phyloP scores from a whole-genome alignment of 2,329 filamentous ascomycete genomes.

The Sporothrix mexicana region DNA sequence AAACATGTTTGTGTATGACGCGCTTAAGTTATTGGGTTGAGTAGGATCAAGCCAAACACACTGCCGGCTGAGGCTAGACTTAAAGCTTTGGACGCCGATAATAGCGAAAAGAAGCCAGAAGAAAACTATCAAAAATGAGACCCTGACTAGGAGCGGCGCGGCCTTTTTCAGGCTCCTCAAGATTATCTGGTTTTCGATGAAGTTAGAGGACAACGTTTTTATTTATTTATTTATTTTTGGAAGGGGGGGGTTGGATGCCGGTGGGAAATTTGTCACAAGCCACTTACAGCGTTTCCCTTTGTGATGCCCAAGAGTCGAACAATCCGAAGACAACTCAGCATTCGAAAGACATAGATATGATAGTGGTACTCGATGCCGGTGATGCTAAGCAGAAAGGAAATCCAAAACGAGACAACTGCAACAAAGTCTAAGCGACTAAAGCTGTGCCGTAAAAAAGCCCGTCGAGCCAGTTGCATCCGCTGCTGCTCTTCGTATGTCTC shows the following conservation, averaged over 20 bases:
- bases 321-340: conserved; percentile 95
- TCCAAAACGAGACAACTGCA: conserved; percentile 94
- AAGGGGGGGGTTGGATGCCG: too few species aligned
- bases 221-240: too few species aligned
- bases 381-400: conserved; percentile 77
- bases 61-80: conserved; percentile 76
- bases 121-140: conserved; percentile 92
- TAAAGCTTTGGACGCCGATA: conserved; percentile 95
- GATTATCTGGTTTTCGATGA: conserved; percentile 66
- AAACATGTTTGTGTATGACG: conserved; percentile 66
- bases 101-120: conserved; percentile 99
- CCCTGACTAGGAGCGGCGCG: conserved; percentile 86
- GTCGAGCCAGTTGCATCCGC: conserved; percentile 81
- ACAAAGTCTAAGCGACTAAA: conserved; percentile 97
- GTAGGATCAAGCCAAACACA: conserved; percentile 77
- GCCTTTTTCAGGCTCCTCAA: conserved; percentile 94
- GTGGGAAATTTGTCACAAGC: too few species aligned
- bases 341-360: conserved; percentile 89
- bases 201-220: neutral
- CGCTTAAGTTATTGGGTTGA: conserved; percentile 59
- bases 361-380: conserved; percentile 69
- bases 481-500: conserved; percentile 77
- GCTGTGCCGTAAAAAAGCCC: conserved; percentile 90
- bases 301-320: conserved; percentile 89
- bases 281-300: conserved; percentile 83